Evolutionary conservation across 2,329 filamentous ascomycete genomes (phyloP), one percentile per base, ranked within the genome.

Genomic region (Cladosporium velox): DNA sequence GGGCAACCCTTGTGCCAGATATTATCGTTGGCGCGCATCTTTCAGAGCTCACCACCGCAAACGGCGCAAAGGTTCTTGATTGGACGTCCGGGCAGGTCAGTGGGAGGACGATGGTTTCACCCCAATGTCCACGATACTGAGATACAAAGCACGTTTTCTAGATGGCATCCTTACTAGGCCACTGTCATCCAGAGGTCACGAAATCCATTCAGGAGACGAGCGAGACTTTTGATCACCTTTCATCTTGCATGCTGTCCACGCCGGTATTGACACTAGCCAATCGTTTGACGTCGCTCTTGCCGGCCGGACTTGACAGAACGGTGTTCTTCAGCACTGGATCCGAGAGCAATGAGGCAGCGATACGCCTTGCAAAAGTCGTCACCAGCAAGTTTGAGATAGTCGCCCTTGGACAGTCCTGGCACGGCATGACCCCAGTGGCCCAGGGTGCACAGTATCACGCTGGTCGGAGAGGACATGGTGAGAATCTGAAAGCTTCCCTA

Each of bases 311-410:
- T 10, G 41, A 47, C 41, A 21, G 41, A 12, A n/a, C 41, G 4
- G 41, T 47, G 41, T 21, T 47, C 41, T 47, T 11, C 14, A 47
- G 41, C 41, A 47, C 41, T 47, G 41, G 41, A 3, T 47, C 41
- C 14, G 41, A 47, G n/a, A 47, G 41, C 10, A 47, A 47, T 6
- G 87, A 90, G 69, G 86, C 86, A 2, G 88, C 88, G 2, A 87
- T 90, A 66, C 85, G 87, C 64, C 80, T 90, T 68, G 87, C 88
- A 2, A 90, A 90, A 70, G 76, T 81, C 12, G 88, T 83, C 71
- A 90, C 87, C 0, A 86, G 87, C 0, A 89, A 87, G 63, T 90
- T 87, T 69, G 87, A 90, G 73, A 82, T 90, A 60, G 85, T 90
- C 3, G 88, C 81, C 0, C 78, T 90, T 60, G 82, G 81, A 0